These are phyloP conservation scores for Mycena citricolor DNA, from an alignment of 1,284 basidiomycete genomes.

Conservation along the genomic window DNA sequence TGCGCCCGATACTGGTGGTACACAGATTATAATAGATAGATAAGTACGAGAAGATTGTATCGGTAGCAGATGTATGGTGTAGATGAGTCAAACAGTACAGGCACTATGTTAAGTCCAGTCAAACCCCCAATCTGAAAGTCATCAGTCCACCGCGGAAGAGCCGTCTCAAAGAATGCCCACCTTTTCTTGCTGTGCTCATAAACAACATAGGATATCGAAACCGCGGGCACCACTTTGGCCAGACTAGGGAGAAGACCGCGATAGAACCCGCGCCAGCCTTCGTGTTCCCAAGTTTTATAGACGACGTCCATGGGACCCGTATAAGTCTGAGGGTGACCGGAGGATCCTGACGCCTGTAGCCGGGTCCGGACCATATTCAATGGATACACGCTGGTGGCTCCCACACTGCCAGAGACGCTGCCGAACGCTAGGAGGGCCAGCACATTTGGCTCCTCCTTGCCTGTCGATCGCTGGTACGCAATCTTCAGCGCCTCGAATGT, in stretches of 20 bases:
- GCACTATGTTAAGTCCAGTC: too few species aligned
- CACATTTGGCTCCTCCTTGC: constrained; percentile 80
- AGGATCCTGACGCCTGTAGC: constrained; percentile 92
- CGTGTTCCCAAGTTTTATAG: constrained; percentile 76
- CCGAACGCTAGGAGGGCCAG: constrained; percentile 85
- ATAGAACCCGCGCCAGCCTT: constrained; percentile 96
- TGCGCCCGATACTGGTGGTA: too few species aligned
- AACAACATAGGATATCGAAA: constrained; percentile 93
- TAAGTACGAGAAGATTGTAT: too few species aligned
- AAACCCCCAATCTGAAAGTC: too few species aligned
- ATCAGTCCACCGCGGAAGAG: too few species aligned
- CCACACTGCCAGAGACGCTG: constrained; percentile 86
- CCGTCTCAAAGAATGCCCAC: constrained; percentile 39
- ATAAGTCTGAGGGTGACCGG: constrained; percentile 89
- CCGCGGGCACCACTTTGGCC: constrained; percentile 93
- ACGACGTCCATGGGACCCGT: constrained; percentile 87
- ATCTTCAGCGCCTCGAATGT: constrained; percentile 91
- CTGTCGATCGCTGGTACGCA: constrained; percentile 77
- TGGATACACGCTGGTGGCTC: constrained; percentile 91
- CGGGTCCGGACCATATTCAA: constrained; percentile 93
- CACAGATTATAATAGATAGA: too few species aligned
- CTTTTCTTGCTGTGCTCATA: constrained; percentile 80
- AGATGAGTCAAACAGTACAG: too few species aligned
- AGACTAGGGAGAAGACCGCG: constrained; percentile 88
- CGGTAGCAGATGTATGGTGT: too few species aligned